Percentiles rank a stretch among this genome's conserved stretches.
Conservation (phyloP, 2,329 filamentous ascomycete genomes). For the Ophiosphaerella narmari region DNA sequence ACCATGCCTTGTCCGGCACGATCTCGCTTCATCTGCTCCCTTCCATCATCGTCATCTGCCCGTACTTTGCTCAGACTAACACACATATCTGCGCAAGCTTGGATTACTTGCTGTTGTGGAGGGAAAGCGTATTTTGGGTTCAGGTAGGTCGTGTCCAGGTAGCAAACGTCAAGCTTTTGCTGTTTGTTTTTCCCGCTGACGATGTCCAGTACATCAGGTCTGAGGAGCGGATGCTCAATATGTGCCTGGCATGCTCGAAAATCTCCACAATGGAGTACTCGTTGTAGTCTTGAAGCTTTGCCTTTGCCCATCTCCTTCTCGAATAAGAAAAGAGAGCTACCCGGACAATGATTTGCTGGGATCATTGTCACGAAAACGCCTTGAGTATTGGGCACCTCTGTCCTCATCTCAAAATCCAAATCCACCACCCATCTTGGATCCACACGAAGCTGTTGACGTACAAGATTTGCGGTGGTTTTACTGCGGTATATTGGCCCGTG, state of each 20-base stretch:
- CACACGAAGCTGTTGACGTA: conserved; percentile 82
- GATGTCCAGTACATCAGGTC: conserved; percentile 72
- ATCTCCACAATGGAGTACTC: conserved; percentile 93
- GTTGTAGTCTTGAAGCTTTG: conserved; percentile 65
- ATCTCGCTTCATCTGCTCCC: conserved; percentile 61
- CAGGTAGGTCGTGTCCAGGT: conserved; percentile 95
- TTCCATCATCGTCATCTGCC: conserved; percentile 60
- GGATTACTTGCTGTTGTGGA: conserved; percentile 82
- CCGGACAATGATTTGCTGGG: conserved; percentile 93
- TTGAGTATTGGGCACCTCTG: conserved; percentile 79
- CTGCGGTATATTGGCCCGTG: conserved; percentile 98
- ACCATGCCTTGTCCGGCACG: conserved; percentile 64
- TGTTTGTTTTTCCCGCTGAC: conserved; percentile 73
- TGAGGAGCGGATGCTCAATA: conserved; percentile 78
- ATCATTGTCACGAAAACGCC: conserved; percentile 93
- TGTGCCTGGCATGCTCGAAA: conserved; percentile 90
- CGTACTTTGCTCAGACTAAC: conserved; percentile 73
- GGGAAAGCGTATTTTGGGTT: conserved; percentile 96
- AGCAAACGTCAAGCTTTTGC: conserved; percentile 93
- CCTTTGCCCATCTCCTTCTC: conserved; percentile 74
- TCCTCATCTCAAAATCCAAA: conserved; percentile 80
- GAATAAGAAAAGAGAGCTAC: conserved; percentile 91
- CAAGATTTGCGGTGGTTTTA: conserved; percentile 85
- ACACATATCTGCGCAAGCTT: conserved; percentile 85
- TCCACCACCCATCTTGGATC: conserved; percentile 83